Evolutionary conservation across 2,329 filamentous ascomycete genomes (phyloP).

Genomic region (Cadophora luteo-olivacea): DNA sequence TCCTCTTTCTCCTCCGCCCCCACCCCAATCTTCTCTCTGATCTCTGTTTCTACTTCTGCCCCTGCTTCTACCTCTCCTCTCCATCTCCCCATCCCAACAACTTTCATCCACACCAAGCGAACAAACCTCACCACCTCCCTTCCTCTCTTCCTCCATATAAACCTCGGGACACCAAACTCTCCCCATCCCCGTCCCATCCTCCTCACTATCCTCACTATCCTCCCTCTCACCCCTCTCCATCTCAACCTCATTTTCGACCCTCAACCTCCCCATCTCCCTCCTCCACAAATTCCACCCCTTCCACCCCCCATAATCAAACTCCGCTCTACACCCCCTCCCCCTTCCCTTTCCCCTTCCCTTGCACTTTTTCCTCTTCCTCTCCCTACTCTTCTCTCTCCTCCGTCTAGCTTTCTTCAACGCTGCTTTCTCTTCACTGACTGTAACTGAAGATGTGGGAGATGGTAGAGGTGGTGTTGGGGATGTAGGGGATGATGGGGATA

Average conservation of each 20-base stretch:
- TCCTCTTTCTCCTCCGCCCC: not conserved
- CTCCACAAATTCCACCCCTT: constrained; percentile 29
- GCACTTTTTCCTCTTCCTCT: constrained; percentile 3
- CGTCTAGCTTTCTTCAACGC: not conserved
- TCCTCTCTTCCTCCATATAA: not conserved
- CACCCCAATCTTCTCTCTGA: not conserved
- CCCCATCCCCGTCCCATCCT: not conserved
- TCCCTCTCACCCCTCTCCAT: not conserved
- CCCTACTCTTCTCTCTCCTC: not conserved
- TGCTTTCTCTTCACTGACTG: not conserved
- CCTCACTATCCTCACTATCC: too few relatives aligned
- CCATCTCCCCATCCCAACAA: not conserved
- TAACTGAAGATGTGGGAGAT: not conserved
- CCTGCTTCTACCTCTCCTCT: not conserved
- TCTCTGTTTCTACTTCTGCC: not conserved
- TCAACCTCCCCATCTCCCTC: constrained; percentile 15
- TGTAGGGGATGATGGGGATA: constrained; percentile 14
- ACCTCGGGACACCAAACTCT: not conserved
- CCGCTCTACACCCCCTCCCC: constrained; percentile 27
- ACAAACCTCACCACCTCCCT: not conserved
- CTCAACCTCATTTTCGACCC: not conserved
- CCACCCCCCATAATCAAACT: constrained; percentile 38
- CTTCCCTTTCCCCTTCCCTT: too few relatives aligned
- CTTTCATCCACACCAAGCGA: too few relatives aligned
- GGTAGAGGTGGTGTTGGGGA: too few relatives aligned